Evolutionary conservation across 768 basidiomycete genomes (phyloP), one percentile per base, ranked within the genome.

Genomic region (Termitomyces sp.): DNA sequence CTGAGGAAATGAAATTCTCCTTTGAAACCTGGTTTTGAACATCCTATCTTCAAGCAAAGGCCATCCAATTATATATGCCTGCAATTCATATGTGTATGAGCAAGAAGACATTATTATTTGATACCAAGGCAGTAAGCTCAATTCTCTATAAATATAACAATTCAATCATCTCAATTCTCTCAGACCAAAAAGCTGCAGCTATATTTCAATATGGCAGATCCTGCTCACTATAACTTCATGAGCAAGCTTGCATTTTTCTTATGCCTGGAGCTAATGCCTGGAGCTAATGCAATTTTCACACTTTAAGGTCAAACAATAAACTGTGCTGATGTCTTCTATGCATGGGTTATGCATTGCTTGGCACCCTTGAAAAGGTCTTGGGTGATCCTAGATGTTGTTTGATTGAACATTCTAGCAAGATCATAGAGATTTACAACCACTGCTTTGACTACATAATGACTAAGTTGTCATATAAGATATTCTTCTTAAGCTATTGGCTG

Each of bases 281-380:
- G 50, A 0, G 70, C 67, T 4, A 67, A 68, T 54, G 67, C 46
- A 10, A 63, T 71, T 47, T 44, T 63, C 2, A 67, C 69, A 5
- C 63, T 70, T 5, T 68, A 71, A 53, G 70, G 70, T 4, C 67
- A 69, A 42, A 65, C 68, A 37, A 65, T 63, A 0, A 71, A 60
- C 0, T 69, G 31, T 9, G 31, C 31, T 5, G 31, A 31, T 31
- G 7, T 31, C n/a, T 37, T 37, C 6, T 37, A 37, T 37, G 36
- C 36, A 37, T 37, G 36, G 36, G 16, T n/a, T 37, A 4, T 37
- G 36, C 36, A 37, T 37, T 37, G 36, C 36, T 16, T 37, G 36
- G 36, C 36, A 37, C n/a, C 36, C 5, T 37, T 37, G 36, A 37
- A 37, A 37, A 37, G 14, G 14, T 37, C 36, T 16, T 37, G 16